phyloP scores from a whole-genome alignment of 2,329 filamentous ascomycete species.

The Pseudocercospora vitis region DNA sequence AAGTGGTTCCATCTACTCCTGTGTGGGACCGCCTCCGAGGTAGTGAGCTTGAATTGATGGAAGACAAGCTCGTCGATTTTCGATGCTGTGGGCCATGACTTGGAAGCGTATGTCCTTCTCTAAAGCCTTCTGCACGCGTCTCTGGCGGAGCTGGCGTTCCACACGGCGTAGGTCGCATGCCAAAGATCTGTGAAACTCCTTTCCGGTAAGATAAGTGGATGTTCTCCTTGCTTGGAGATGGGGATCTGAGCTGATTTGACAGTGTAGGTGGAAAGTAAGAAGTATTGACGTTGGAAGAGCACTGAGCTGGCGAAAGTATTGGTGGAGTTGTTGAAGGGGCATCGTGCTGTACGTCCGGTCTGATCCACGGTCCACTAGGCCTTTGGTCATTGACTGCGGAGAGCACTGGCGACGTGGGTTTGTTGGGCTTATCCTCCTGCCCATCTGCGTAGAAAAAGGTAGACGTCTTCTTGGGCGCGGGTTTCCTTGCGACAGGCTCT shows the following conservation, averaged over 20 bases:
- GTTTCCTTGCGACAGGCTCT: conserved; percentile 36
- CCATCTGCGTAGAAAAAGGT: conserved; percentile 55
- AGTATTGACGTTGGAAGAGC: conserved; percentile 31
- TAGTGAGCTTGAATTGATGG: conserved; percentile 45
- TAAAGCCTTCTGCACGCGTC: not conserved
- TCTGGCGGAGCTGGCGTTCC: conserved; percentile 14
- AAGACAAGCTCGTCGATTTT: conserved; percentile 46
- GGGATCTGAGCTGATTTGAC: conserved; percentile 37
- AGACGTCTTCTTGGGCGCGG: conserved; percentile 46
- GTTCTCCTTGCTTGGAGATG: conserved; percentile 49
- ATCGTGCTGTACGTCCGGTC: conserved; percentile 19
- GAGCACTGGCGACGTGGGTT: conserved; percentile 42
- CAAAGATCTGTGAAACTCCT: conserved; percentile 51
- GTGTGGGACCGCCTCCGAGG: conserved; percentile 37
- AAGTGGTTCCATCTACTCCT: conserved; percentile 20
- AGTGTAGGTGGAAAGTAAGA: conserved; percentile 36
- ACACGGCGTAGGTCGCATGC: conserved; percentile 31
- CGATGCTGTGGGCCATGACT: conserved; percentile 25
- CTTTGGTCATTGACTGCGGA: conserved; percentile 33
- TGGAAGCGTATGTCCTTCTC: conserved; percentile 17
- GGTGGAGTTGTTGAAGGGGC: conserved; percentile 31
- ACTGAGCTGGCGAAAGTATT: conserved; percentile 37
- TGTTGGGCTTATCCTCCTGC: conserved; percentile 42
- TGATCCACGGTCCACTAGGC: conserved; percentile 25
- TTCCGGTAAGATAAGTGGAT: conserved; percentile 53